Evolutionary conservation across 2,329 filamentous ascomycete genomes (phyloP).

Genomic region (Orbilia brochopaga): DNA sequence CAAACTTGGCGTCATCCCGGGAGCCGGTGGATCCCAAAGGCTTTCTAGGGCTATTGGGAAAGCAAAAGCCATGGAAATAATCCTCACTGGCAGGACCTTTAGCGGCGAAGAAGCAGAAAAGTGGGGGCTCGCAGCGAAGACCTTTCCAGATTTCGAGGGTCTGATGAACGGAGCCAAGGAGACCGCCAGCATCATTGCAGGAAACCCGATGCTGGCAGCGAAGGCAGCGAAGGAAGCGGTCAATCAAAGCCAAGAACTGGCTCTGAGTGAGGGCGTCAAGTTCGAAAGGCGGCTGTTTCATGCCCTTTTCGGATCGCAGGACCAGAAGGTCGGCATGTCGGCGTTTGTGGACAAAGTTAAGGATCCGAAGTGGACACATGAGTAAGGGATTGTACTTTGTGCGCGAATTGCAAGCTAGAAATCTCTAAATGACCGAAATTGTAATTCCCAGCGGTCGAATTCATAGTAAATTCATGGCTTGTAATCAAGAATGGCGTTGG

Average conservation of each 20-base stretch:
- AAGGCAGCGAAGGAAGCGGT: conserved; percentile 96
- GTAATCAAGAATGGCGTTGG: no score
- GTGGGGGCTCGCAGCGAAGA: conserved; percentile 86
- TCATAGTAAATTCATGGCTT: no score
- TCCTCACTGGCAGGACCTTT: conserved; percentile 84
- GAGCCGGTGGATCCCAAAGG: conserved; percentile 87
- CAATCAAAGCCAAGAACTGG: conserved; percentile 94
- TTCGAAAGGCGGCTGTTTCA: conserved; percentile 95
- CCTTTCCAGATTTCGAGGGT: conserved; percentile 79
- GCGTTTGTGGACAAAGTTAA: conserved; percentile 49
- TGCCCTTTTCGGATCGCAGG: conserved; percentile 86
- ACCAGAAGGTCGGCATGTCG: conserved; percentile 85
- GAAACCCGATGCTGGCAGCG: conserved; percentile 83
- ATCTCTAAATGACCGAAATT: neutral
- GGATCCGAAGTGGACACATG: conserved; percentile 39
- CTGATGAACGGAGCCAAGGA: conserved; percentile 80
- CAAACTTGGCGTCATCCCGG: conserved; percentile 90
- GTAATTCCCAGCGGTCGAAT: no score
- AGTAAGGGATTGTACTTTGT: no score
- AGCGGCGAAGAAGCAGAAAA: conserved; percentile 80
- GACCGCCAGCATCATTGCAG: conserved; percentile 87
- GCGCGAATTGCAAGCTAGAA: no score
- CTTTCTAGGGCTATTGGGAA: conserved; percentile 83
- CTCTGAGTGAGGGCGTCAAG: conserved; percentile 87
- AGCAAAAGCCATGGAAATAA: conserved; percentile 86